Percentiles rank a stretch among this genome's conserved stretches.
Evolutionary conservation across 257 asterid genomes (phyloP).

Genomic region (Ligustrum vulgare): DNA sequence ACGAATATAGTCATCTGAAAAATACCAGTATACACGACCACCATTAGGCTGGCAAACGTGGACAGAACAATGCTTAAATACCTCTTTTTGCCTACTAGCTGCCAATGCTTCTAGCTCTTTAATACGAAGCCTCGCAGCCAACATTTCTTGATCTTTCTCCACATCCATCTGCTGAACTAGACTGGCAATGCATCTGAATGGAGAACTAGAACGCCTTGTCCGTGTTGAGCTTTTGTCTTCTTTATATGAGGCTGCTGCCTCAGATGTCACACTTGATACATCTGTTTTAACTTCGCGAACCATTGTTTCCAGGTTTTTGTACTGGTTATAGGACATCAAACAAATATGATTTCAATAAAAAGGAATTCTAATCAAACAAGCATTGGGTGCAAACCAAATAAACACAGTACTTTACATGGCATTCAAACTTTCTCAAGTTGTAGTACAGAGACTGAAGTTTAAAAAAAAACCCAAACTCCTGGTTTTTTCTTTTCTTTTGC

Average conservation of each 20-base stretch:
- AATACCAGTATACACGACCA: conserved; percentile 4
- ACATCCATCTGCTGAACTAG: conserved; percentile 84
- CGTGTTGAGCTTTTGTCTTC: conserved; percentile 56
- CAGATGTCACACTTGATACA: conserved; percentile 39
- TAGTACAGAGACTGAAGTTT: background rate
- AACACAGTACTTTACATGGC: background rate
- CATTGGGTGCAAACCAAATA: conserved; percentile 6
- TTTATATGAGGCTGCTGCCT: conserved; percentile 44
- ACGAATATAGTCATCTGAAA: background rate
- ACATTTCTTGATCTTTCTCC: conserved; percentile 81
- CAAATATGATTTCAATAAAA: conserved; percentile 17
- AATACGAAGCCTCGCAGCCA: conserved; percentile 57
- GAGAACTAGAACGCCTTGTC: conserved; percentile 85
- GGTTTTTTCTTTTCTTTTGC: conserved; percentile 11
- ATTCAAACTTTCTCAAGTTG: background rate
- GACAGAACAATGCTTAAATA: conserved; percentile 25
- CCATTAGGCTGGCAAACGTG: conserved; percentile 12
- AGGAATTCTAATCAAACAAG: conserved; percentile 12
- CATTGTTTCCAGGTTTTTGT: conserved; percentile 80
- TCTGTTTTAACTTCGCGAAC: conserved; percentile 60
- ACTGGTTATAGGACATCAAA: conserved; percentile 50
- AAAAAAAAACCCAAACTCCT: background rate
- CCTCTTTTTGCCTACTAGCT: conserved; percentile 76
- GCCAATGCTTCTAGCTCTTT: conserved; percentile 74
- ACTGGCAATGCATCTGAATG: conserved; percentile 85